Evolutionary conservation across 177 flowering plant species (phyloP), one percentile per base, ranked within the genome.

Genomic region (Telopea speciosissima): DNA sequence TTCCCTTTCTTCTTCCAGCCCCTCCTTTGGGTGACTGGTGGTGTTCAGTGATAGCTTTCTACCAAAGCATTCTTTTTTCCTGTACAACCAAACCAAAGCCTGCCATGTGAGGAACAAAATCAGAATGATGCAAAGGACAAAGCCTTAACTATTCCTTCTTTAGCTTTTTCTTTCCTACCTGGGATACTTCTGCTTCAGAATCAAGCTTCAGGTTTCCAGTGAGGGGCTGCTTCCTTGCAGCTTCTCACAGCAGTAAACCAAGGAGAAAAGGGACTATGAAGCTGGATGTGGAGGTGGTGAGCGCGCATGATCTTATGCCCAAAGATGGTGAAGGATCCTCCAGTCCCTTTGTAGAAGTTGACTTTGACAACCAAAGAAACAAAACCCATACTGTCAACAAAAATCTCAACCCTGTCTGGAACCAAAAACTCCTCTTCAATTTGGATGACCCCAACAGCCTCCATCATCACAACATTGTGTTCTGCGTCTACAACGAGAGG

Each of bases 351-450:
- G 76, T 74, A 33, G 79, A 78, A 73, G 73, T 77, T 8, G 76
- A 73, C 58, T 79, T 67, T 24, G 67, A 73, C 14, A 77, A 78
- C 65, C 82, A 82, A 63, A 66, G 73, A 19, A 66, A 42, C 68
- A 63, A 73, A 74, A 79, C 77, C 42, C 68, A 31, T 24, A 76
- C 79, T 21, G n/a, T 80, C 49, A 68, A 74, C 58, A 71, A 76
- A 67, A 78, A 72, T 62, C 76, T 78, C 66, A 77, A 75, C 61
- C 84, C 80, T 63, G 63, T 61, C 62, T 77, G 81, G 79, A 79
- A 81, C 31, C 74, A 80, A 54, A 77, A 73, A 49, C 80, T 77
- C 31, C 21, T 73, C 45, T 77, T 80, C 68, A 70, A 74, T 70
- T 66, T 81, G 23, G 71, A 79, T 62, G 66, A 68, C 36, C 68